These are phyloP conservation scores for Ustilago trichophora DNA, from an alignment of 1,284 basidiomycete genomes.

Conservation along the genomic window DNA sequence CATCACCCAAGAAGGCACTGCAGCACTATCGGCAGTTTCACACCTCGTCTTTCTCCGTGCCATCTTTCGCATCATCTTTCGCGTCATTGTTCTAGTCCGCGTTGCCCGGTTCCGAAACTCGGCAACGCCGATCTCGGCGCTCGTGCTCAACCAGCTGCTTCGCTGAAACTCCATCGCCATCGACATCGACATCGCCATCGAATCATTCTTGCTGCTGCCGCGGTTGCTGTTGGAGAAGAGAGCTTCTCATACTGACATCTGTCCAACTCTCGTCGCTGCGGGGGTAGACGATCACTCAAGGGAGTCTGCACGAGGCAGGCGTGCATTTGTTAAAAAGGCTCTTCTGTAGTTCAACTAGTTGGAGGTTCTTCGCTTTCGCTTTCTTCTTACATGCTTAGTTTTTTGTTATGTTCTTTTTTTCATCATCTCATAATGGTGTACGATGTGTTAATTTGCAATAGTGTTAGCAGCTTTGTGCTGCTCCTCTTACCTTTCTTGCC, in stretches of 20 bases:
- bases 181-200: too few relatives aligned
- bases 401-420: too few relatives aligned
- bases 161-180: conserved; percentile 2
- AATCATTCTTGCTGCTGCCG: conserved; percentile 1
- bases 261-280: not conserved
- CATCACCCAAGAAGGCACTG: too few relatives aligned
- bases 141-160: conserved; percentile 30
- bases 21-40: too few relatives aligned
- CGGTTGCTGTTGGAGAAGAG: not conserved
- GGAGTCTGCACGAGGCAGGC: conserved; percentile 31
- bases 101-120: conserved; percentile 17
- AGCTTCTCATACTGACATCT: not conserved
- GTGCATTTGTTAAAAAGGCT: conserved; percentile 7
- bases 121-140: conserved; percentile 18
- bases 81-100: conserved; percentile 28
- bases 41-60: conserved; percentile 26
- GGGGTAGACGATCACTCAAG: not conserved
- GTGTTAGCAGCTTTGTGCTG: too few relatives aligned
- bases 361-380: too few relatives aligned
- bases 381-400: too few relatives aligned
- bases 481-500: too few relatives aligned
- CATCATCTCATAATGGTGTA: too few relatives aligned
- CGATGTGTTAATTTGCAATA: too few relatives aligned
- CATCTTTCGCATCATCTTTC: conserved; percentile 33
- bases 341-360: too few relatives aligned